Evolutionary conservation across 305 asterid genomes (phyloP), one percentile per base, ranked within the genome.

Genomic region (Fraxinus paxiana): DNA sequence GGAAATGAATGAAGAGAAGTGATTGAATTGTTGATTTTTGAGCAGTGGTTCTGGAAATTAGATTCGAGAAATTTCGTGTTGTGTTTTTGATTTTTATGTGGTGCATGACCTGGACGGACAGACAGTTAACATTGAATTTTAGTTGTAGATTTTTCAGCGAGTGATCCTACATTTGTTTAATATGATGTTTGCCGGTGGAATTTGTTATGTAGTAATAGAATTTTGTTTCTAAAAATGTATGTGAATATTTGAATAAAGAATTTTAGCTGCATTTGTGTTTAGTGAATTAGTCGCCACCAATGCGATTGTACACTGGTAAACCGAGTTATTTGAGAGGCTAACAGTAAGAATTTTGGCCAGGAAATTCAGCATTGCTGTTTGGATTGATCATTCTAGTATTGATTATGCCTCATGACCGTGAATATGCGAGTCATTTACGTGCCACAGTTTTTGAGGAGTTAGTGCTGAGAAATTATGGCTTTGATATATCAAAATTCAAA

Each of bases 31-130:
- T 46, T 77, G 76, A 46, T 24, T 20, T 79, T 73, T 69, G 75
- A 38, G 81, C 72, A 26, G 43, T 69, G 56, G 69, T 83, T 84
- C 87, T 79, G 83, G 80, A 77, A 67, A 73, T 76, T 80, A 10
- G 78, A 69, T 73, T 74, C 73, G 48, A 31, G 77, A 54, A 20
- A 31, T 35, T 35, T 80, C 73, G 30, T n/a, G 9, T 34, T 67
- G 84, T 76, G 84, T 15, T 26, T 63, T 79, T 84, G 22, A 73
- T 37, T 77, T 61, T 72, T 20, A 76, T 46, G 74, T 74, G 86
- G 35, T 63, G 82, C 54, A 7, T 73, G 77, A 76, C 78, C 72
- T 78, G 77, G 30, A 46, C 18, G 0, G 31, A 28, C 31, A 28
- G 31, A 28, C 31, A 13, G 56, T 46, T 6, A 6, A 30, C 82